phyloP scores from a whole-genome alignment of 768 basidiomycete species.

The Russula griseocarnosa region DNA sequence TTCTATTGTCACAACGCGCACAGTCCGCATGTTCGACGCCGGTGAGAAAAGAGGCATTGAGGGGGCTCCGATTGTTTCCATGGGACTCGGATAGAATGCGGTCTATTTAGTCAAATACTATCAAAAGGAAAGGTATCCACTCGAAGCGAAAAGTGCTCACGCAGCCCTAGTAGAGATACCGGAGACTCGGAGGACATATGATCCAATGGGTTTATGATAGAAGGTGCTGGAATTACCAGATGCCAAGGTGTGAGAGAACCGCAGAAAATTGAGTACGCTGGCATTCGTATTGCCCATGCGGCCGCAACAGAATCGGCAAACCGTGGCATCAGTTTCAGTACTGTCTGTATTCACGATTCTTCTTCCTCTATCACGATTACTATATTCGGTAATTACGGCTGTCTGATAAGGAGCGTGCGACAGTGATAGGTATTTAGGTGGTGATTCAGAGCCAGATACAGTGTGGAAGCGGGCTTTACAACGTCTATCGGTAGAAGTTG shows the following conservation, averaged over 20 bases:
- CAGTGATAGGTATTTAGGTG: not conserved
- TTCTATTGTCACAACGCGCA: slow-evolving; percentile 56
- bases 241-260: not conserved
- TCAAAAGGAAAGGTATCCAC: not conserved
- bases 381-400: not conserved
- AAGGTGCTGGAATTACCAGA: not conserved
- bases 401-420: not conserved
- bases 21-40: slow-evolving; percentile 45
- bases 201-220: not conserved
- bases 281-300: not conserved
- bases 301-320: not conserved
- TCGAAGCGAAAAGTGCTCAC: not conserved
- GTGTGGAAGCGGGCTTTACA: no score
- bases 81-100: not conserved
- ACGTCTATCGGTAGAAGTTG: no score
- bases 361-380: not conserved
- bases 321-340: not conserved
- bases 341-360: not conserved
- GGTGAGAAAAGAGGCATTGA: slow-evolving; percentile 40
- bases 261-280: no score
- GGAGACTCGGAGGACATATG: not conserved
- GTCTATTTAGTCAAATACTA: not conserved
- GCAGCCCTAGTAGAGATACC: not conserved
- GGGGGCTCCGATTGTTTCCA: not conserved
- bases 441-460: no score